Conservation (phyloP, 345 rosid species). For the Gossypium arboreum region DNA sequence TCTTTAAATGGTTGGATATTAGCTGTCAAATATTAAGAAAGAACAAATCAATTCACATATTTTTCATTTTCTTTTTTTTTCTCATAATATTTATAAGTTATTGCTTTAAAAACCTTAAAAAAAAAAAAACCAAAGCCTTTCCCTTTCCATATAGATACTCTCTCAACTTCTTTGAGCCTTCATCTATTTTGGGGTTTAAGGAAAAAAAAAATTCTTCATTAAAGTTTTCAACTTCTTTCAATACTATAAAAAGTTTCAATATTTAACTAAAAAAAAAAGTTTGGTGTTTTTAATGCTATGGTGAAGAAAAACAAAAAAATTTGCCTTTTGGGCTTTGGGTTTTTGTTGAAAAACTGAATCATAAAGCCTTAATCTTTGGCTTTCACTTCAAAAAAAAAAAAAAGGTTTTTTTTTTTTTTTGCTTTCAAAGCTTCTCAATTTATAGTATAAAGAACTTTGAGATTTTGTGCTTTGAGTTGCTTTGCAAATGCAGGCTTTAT, state of each 20-base stretch:
- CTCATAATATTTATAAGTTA: not conserved
- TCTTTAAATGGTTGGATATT: constrained; percentile 39
- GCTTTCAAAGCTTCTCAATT: constrained; percentile 15
- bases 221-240: constrained; percentile 18
- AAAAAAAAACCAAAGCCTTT: too few relatives aligned
- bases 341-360: constrained; percentile 24
- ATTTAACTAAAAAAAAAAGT: not conserved
- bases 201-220: not conserved
- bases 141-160: too few relatives aligned
- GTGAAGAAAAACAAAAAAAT: constrained; percentile 1
- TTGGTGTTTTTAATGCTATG: not conserved
- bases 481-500: constrained; percentile 37
- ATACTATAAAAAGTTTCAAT: constrained; percentile 20
- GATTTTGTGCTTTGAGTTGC: constrained; percentile 17
- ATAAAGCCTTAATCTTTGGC: constrained; percentile 28
- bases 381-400: constrained; percentile 13
- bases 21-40: constrained; percentile 44
- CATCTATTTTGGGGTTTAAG: too few relatives aligned
- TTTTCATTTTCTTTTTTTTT: constrained; percentile 6
- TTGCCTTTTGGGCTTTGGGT: constrained; percentile 24
- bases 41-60: not conserved
- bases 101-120: too few relatives aligned
- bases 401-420: too few relatives aligned
- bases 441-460: constrained; percentile 5
- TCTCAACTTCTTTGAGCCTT: too few relatives aligned